These are phyloP conservation scores for Trypethelium eluteriae DNA, from an alignment of 495 filamentous ascomycete genomes.

Conservation along the genomic window DNA sequence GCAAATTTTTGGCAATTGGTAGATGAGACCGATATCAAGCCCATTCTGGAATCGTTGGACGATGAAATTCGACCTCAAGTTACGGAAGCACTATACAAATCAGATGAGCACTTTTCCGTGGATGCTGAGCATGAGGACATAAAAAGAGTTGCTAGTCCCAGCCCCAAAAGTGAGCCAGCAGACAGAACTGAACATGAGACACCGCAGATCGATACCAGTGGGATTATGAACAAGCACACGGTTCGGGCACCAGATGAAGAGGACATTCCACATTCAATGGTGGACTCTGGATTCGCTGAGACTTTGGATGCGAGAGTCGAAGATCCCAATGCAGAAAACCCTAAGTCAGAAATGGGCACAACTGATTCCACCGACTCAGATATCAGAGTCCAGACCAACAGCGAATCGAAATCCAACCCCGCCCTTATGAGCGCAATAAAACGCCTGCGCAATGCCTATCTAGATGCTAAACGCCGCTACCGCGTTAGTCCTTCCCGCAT, in stretches of 20 bases:
- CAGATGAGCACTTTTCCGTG: conserved; percentile 9
- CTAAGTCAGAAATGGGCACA: neutral
- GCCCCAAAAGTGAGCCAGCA: conserved; percentile 21
- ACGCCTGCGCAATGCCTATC: conserved; percentile 67
- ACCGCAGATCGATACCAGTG: neutral
- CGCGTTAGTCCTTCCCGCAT: conserved; percentile 66
- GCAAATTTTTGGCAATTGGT: conserved; percentile 70
- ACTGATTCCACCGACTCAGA: neutral
- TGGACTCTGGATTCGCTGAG: conserved; percentile 13
- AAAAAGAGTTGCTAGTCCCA: conserved; percentile 9
- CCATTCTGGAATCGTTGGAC: conserved; percentile 55
- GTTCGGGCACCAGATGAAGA: neutral
- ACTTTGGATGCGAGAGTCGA: neutral
- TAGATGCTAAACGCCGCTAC: conserved; percentile 69
- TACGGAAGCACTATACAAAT: conserved; percentile 36
- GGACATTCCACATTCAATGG: neutral
- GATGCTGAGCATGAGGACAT: neutral
- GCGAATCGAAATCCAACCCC: neutral
- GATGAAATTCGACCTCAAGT: conserved; percentile 36
- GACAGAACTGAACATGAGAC: conserved; percentile 15
- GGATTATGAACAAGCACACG: neutral
- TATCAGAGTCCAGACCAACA: neutral
- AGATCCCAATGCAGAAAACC: conserved; percentile 9
- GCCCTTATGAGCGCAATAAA: conserved; percentile 57
- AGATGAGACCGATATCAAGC: conserved; percentile 66